A percentile compares a stretch with the other conserved stretches of the same genome.
These are phyloP conservation scores for Sutorius eximius DNA, from an alignment of 1,284 basidiomycete genomes.

Conservation along the genomic window DNA sequence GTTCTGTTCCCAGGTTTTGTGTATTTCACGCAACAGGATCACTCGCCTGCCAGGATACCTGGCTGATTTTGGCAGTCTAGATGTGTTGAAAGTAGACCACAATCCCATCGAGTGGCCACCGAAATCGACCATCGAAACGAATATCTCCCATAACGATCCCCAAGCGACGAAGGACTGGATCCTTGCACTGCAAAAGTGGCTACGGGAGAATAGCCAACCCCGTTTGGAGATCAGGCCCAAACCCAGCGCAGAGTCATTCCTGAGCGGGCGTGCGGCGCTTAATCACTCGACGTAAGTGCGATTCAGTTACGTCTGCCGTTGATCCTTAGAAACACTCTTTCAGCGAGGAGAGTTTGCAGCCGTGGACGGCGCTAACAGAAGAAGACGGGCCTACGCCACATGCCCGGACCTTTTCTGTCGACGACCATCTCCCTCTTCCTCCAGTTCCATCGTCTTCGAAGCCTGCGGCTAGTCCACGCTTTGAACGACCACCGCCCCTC, in stretches of 20 bases:
- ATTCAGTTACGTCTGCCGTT: constrained; percentile 1
- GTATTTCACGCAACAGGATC: constrained; percentile 84
- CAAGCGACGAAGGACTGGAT: constrained; percentile 73
- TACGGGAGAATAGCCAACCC: constrained; percentile 49
- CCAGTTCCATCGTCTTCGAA: constrained; percentile 36
- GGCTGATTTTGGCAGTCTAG: constrained; percentile 69
- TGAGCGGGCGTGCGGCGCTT: constrained; percentile 42
- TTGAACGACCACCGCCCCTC: constrained; percentile 51
- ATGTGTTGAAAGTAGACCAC: constrained; percentile 84
- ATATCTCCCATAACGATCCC: constrained; percentile 45
- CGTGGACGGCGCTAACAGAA: constrained; percentile 44
- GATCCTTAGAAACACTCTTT: constrained; percentile 9
- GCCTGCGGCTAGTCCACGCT: constrained; percentile 24
- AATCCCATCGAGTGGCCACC: constrained; percentile 95
- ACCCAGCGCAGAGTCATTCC: constrained; percentile 45
- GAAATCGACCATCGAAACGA: constrained; percentile 48
- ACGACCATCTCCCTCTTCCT: constrained; percentile 52
- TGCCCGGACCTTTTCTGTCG: constrained; percentile 61
- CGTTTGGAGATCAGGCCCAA: constrained; percentile 33
- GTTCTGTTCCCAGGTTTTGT: constrained; percentile 65
- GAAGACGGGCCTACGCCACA: constrained; percentile 49
- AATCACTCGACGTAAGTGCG: constrained; percentile 45
- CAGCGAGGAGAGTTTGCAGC: constrained; percentile 43
- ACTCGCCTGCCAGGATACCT: constrained; percentile 80
- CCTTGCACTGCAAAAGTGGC: constrained; percentile 69